Base-by-base conservation (phyloP, 345 rosid species). In the Eutrema japonicum region DNA sequence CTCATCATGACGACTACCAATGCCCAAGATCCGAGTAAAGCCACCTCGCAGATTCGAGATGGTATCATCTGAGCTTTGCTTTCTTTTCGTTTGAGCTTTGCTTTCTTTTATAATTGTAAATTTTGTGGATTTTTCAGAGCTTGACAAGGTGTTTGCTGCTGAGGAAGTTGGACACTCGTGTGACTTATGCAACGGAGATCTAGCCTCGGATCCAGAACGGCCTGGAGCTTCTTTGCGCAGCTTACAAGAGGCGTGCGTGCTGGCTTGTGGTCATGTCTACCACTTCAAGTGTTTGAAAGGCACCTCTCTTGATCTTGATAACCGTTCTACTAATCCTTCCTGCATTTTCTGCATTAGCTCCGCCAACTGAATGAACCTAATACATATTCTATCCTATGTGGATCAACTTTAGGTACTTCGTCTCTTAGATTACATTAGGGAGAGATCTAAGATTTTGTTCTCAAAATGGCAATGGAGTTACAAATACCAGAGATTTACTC, bases 241-340 rank as follows among this genome's bases (percentile, higher is more conserved):
- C 10, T 57, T 77, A 71, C 55, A 70, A 56, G 76, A 77, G 40
- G 29, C 68, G 7, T 64, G 76, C 6, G 80, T 77, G 67, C 11
- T 77, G 62, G 33, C 47, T 22, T 77, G 80, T 70, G 80, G 76
- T 50, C 76, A 70, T 56, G 72, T 71, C 53, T 70, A 70, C 8
- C 76, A 70, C 57, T 71, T 57, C 48, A 77, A 71, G 68, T 77
- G 76, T 50, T 65, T 77, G 52, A 50, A 9, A 41, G 76, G 80
- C 16, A 42, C 72, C 53, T 64, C 76, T 8, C 63, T 26, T 64
- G 80, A 77, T 77, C 41, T 77, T 2, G 67, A 64, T 0, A 49
- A 42, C 8, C 10, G 26, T 57, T 77, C 63, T 35, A 8, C 38
- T 8, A 48, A 77, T 38, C 80, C 76, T n/a, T 57, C 76, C 0